Base-by-base conservation (phyloP, 352 stramenopile genomes). In the Phytophthora citrophthora region DNA sequence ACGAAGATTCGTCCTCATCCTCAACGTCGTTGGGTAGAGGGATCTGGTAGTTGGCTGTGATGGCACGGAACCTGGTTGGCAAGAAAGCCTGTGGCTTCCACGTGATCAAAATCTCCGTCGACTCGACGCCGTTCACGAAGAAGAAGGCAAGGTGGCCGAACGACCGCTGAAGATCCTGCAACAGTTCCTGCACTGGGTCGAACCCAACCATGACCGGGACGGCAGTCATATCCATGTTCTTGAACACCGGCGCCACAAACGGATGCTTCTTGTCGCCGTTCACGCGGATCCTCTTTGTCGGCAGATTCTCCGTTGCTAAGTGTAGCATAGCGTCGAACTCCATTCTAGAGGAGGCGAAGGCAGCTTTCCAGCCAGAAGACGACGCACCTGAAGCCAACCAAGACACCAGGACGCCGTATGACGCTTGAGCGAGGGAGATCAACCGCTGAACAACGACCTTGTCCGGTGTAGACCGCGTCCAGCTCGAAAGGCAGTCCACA, bases 31-130 rank as follows among this genome's bases (percentile, higher is more conserved):
- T 85, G 24, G 75, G 74, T 38, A 95, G 62, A 26, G 86, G 66
- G 36, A 83, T 72, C 62, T 91, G 71, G 31, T 82, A 70, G 13
- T 75, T 81, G 10, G 85, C 85, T 12, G 79, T 77, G 51, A 95
- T 90, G n/a, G 86, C 85, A 29, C 87, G 85, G 74, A 94, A 93
- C 71, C 93, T 93, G 52, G 62, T 48, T 6, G 87, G 87, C 46
- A 95, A 24, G 55, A 95, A 95, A 16, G 87, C 84, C 45, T 79
- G 74, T 26, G 87, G 87, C 62, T 93, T 93, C 87, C 87, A 95
- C 27, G 79, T 81, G 45, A 95, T 66, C 51, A 88, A 59, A 52
- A 95, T 92, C 60, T 89, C 75, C 18, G 68, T 70, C 11, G 74
- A 60, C 15, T 91, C 76, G 15, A 93, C 71, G 40, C 69, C 75